Conservation (phyloP, 2,329 filamentous ascomycete species). For the Trichoderma afroharzianum region DNA sequence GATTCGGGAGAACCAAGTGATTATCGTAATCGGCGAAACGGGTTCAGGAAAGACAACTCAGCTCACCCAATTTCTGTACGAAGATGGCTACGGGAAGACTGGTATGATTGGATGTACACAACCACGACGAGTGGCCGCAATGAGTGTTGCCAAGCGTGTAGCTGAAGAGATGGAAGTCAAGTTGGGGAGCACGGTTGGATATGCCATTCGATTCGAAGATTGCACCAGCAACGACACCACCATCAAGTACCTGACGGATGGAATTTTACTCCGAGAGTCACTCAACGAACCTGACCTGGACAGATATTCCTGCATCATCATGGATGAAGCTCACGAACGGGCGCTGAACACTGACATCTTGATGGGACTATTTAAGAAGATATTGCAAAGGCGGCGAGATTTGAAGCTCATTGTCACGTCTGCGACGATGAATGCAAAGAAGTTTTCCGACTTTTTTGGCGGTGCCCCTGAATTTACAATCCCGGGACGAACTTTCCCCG, state of each 20-base stretch:
- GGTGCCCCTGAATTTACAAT: slow-evolving; percentile 96
- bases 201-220: slow-evolving; percentile 97
- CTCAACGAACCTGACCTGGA: slow-evolving; percentile 90
- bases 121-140: slow-evolving; percentile 91
- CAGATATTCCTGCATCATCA: slow-evolving; percentile 96
- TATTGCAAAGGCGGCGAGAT: slow-evolving; percentile 81
- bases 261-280: slow-evolving; percentile 88
- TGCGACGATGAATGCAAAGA: slow-evolving; percentile 96
- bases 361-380: slow-evolving; percentile 97
- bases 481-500: slow-evolving; percentile 91
- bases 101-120: slow-evolving; percentile 97
- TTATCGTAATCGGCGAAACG: slow-evolving; percentile 95
- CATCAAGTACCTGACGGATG: slow-evolving; percentile 99
- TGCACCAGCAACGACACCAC: slow-evolving; percentile 92
- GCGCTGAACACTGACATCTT: slow-evolving; percentile 95
- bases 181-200: slow-evolving; percentile 83
- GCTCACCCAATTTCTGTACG: slow-evolving; percentile 90
- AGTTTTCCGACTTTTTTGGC: slow-evolving; percentile 93
- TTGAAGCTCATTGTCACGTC: slow-evolving; percentile 97
- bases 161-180: slow-evolving; percentile 97
- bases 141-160: slow-evolving; percentile 98
- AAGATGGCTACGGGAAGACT: slow-evolving; percentile 84
- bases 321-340: slow-evolving; percentile 98
- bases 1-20: slow-evolving; percentile 93
- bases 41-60: slow-evolving; percentile 98